Percentiles rank a stretch among this genome's conserved stretches.
These are phyloP conservation scores for Penicillium sp. DNA, from an alignment of 2,329 filamentous ascomycete genomes.

Conservation along the genomic window DNA sequence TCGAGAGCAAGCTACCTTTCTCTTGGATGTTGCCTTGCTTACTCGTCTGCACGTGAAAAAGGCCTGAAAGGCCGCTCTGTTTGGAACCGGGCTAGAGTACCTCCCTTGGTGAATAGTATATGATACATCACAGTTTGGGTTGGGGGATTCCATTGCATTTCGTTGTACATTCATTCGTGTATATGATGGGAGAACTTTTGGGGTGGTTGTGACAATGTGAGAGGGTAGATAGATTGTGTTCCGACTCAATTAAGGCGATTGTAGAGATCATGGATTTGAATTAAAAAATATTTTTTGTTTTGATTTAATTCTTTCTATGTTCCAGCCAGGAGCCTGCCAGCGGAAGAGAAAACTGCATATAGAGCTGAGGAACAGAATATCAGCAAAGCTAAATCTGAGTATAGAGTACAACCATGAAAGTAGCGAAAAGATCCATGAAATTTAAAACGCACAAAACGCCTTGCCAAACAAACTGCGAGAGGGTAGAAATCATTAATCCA, in stretches of 20 bases:
- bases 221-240: background rate
- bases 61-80: conserved; percentile 1
- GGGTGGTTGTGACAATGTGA: background rate
- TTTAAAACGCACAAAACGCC: conserved; percentile 1
- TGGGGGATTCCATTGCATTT: background rate
- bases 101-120: background rate
- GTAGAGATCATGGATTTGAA: background rate
- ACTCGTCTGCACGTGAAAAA: background rate
- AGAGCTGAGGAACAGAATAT: background rate
- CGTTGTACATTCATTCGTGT: background rate
- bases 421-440: background rate
- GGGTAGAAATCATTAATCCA: conserved; percentile 1
- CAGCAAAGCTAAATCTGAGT: background rate
- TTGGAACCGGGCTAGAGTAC: background rate
- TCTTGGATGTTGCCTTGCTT: background rate
- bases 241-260: background rate
- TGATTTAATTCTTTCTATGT: background rate
- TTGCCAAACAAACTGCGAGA: background rate
- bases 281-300: background rate
- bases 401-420: conserved; percentile 1
- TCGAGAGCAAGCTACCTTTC: background rate
- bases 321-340: background rate
- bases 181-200: background rate
- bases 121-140: conserved; percentile 3
- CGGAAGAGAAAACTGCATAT: background rate